phyloP scores from a whole-genome alignment of 1,139 yeast species.

The Yamadazyma conglobata region DNA sequence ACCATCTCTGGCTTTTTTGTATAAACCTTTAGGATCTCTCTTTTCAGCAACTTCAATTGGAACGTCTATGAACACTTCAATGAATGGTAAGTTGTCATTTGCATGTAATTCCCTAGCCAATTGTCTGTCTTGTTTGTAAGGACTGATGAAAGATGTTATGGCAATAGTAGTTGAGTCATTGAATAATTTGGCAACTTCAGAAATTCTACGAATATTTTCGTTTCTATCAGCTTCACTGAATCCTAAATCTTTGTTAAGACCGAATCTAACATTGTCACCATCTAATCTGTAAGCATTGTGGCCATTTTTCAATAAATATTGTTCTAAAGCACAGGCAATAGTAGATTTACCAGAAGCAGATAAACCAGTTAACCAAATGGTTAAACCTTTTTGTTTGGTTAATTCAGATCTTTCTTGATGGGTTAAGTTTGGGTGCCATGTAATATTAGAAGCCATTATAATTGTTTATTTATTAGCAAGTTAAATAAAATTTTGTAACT shows the following conservation, averaged over 20 bases:
- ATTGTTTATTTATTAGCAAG: too few species aligned
- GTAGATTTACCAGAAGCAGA: conserved; percentile 96
- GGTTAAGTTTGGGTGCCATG: conserved; percentile 91
- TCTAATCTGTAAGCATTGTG: conserved; percentile 82
- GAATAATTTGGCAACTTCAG: conserved; percentile 87
- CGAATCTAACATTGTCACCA: conserved; percentile 93
- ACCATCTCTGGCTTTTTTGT: conserved; percentile 95
- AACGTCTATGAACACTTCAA: conserved; percentile 89
- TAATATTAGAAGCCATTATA: conserved; percentile 86
- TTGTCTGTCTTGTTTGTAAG: conserved; percentile 80
- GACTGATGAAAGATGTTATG: conserved; percentile 87
- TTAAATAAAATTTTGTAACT: too few species aligned
- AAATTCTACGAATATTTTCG: conserved; percentile 90
- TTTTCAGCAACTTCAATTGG: conserved; percentile 92
- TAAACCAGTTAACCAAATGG: conserved; percentile 92
- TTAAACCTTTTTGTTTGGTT: conserved; percentile 81
- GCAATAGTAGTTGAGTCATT: conserved; percentile 86
- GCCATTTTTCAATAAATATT: conserved; percentile 63
- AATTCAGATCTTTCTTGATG: conserved; percentile 71
- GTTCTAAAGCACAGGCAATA: conserved; percentile 92
- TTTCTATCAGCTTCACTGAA: conserved; percentile 88
- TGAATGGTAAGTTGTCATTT: conserved; percentile 71
- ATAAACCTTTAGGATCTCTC: conserved; percentile 95
- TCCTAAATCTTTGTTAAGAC: conserved; percentile 90
- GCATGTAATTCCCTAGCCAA: conserved; percentile 82